Conservation (phyloP, 495 filamentous ascomycete genomes). For the Penicillium tannophilum region DNA sequence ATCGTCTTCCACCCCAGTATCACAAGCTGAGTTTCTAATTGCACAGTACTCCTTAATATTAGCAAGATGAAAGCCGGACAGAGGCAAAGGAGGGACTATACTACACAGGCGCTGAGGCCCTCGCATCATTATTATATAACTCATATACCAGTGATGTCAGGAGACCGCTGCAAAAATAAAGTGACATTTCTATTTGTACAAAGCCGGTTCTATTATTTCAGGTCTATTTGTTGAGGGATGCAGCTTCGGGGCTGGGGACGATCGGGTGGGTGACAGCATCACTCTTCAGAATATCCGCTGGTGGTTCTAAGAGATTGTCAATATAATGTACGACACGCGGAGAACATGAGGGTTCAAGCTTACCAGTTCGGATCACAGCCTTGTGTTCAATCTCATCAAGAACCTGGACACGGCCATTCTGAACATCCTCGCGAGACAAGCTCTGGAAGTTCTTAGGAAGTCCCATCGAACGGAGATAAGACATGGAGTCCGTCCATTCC, state of each 20-base stretch:
- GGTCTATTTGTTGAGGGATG: constrained; percentile 51
- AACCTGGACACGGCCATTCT: constrained; percentile 71
- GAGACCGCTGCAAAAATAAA: constrained; percentile 1
- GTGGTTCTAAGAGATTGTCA: constrained; percentile 52
- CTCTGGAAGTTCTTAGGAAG: constrained; percentile 74
- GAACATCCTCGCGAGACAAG: constrained; percentile 74
- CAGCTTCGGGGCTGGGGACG: constrained; percentile 12
- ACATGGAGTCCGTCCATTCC: constrained; percentile 84
- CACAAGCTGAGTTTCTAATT: constrained; percentile 34
- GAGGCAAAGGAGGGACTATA: neutral
- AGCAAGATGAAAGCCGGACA: neutral
- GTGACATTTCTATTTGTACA: constrained; percentile 41
- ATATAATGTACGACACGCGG: constrained; percentile 9
- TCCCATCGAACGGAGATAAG: constrained; percentile 84
- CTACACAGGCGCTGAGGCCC: neutral
- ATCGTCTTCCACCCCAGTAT: constrained; percentile 35
- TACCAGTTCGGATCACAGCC: constrained; percentile 75
- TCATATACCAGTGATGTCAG: neutral
- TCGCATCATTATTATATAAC: neutral
- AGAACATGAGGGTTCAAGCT: constrained; percentile 23
- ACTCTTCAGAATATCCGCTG: constrained; percentile 56
- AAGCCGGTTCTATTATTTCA: constrained; percentile 30
- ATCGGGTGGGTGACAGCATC: constrained; percentile 30
- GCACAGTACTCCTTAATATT: neutral
- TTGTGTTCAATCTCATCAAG: constrained; percentile 69